These are phyloP conservation scores for Termitomyces sp. DNA, from an alignment of 768 basidiomycete genomes.

Conservation along the genomic window DNA sequence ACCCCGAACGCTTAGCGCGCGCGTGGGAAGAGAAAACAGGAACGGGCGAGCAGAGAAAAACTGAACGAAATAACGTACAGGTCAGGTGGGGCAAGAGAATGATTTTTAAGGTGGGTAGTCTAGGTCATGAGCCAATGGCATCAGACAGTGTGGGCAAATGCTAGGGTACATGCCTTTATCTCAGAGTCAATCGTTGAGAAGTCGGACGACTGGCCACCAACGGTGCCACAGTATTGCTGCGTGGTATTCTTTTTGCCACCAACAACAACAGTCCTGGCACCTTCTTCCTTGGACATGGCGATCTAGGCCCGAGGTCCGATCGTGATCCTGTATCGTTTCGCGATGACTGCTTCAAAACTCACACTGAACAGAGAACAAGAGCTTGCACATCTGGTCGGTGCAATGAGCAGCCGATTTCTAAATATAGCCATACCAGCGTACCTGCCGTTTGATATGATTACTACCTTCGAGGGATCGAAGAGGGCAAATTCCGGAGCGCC, in stretches of 20 bases:
- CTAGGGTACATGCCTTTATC: conserved; percentile 37
- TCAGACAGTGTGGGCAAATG: neutral
- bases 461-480: conserved; percentile 46
- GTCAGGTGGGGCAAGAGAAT: conserved; percentile 55
- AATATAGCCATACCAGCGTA: conserved; percentile 11
- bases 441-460: conserved; percentile 57
- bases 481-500: conserved; percentile 39
- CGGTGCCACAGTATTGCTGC: conserved; percentile 60
- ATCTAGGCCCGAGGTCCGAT: conserved; percentile 32
- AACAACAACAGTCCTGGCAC: conserved; percentile 53
- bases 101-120: conserved; percentile 52
- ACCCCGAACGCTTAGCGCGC: conserved; percentile 8
- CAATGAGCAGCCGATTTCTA: conserved; percentile 1
- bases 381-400: conserved; percentile 37
- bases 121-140: conserved; percentile 16
- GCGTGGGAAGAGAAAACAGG: conserved; percentile 14
- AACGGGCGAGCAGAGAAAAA: neutral
- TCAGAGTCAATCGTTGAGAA: conserved; percentile 59
- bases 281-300: conserved; percentile 57
- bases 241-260: conserved; percentile 44
- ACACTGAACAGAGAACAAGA: conserved; percentile 47
- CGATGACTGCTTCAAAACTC: conserved; percentile 10
- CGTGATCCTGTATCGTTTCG: neutral
- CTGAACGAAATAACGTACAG: conserved; percentile 36
- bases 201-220: conserved; percentile 60